phyloP scores from a whole-genome alignment of 371 early-diverging fungal genomes.

The Neoconidiobolus thromboides region DNA sequence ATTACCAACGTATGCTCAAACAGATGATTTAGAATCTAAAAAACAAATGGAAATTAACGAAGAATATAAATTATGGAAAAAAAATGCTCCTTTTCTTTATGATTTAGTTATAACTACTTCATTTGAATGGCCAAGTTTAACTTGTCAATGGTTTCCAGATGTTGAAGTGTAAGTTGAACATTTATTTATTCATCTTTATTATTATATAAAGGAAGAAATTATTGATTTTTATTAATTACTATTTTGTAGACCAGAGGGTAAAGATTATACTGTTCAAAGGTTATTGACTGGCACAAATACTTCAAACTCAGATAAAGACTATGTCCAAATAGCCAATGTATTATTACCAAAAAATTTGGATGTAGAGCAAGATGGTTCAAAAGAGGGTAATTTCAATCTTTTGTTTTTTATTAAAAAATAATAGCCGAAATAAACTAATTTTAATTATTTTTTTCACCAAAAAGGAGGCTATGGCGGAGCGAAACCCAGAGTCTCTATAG shows the following conservation, averaged over 20 bases:
- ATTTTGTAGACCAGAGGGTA: conserved; percentile 57
- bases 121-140: conserved; percentile 94
- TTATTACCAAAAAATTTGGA: conserved; percentile 51
- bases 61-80: conserved; percentile 98
- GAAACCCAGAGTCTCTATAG: conserved; percentile 63
- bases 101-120: conserved; percentile 93
- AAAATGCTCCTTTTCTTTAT: conserved; percentile 96
- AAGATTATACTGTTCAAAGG: conserved; percentile 75
- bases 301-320: conserved; percentile 83
- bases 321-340: conserved; percentile 76
- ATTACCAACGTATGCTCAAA: background rate
- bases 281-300: conserved; percentile 93
- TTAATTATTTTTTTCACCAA: background rate
- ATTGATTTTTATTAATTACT: background rate
- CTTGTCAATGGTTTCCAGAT: conserved; percentile 96
- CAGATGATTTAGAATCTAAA: background rate
- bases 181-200: too few relatives aligned
- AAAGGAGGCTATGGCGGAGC: conserved; percentile 57
- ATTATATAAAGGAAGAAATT: too few relatives aligned
- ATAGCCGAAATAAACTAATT: too few relatives aligned
- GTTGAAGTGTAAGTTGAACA: conserved; percentile 37
- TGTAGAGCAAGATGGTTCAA: background rate
- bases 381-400: too few relatives aligned
- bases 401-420: too few relatives aligned
- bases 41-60: conserved; percentile 79